Evolutionary conservation across 2,329 filamentous ascomycete species (phyloP).

Genomic region (Xylaria sp.): DNA sequence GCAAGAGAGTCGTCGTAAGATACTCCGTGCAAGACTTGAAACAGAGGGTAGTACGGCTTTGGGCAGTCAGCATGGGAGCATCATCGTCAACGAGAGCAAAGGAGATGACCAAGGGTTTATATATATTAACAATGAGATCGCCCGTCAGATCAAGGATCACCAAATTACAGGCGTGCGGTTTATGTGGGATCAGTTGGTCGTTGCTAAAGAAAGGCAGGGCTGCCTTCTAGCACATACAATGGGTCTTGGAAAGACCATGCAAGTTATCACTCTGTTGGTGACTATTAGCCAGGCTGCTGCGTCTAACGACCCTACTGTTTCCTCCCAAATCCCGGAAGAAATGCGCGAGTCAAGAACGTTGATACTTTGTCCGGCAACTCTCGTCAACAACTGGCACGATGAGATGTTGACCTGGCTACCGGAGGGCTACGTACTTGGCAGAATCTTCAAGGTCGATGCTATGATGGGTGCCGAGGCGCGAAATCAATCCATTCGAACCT

Average conservation of each 20-base stretch:
- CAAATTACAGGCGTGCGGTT: conserved; percentile 86
- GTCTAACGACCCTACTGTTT: conserved; percentile 67
- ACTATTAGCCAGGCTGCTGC: conserved; percentile 73
- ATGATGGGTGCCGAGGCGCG: conserved; percentile 53
- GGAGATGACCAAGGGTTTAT: conserved; percentile 68
- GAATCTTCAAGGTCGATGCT: conserved; percentile 65
- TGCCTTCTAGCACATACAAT: conserved; percentile 89
- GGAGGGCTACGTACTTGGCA: conserved; percentile 61
- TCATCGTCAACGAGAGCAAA: conserved; percentile 76
- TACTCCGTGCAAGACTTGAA: conserved; percentile 56
- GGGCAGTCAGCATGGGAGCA: conserved; percentile 53
- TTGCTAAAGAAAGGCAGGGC: conserved; percentile 70
- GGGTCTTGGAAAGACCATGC: conserved; percentile 94
- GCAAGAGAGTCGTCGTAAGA: conserved; percentile 63
- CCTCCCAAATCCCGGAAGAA: conserved; percentile 73
- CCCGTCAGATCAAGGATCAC: conserved; percentile 75
- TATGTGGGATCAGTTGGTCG: conserved; percentile 86
- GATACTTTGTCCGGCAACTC: conserved; percentile 77
- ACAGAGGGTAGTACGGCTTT: conserved; percentile 53
- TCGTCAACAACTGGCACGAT: conserved; percentile 85
- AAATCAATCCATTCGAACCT: conserved; percentile 60
- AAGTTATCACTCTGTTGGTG: conserved; percentile 84
- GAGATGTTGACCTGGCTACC: conserved; percentile 79
- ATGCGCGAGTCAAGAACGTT: conserved; percentile 73
- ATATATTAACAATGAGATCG: conserved; percentile 73